phyloP scores from a whole-genome alignment of 768 basidiomycete genomes.

The Trametes gibbosa region DNA sequence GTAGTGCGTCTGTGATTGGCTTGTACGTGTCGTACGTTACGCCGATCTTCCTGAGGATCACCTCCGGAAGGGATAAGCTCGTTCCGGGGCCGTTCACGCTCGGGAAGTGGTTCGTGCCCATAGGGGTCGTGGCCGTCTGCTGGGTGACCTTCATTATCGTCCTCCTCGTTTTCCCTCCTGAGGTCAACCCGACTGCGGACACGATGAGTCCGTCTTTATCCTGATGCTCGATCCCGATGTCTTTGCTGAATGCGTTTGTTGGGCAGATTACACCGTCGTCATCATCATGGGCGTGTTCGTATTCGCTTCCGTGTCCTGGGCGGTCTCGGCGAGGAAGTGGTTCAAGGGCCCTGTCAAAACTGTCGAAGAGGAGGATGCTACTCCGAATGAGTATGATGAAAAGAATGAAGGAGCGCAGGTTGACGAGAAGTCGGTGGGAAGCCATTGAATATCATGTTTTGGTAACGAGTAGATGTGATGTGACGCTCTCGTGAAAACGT shows the following conservation, averaged over 20 bases:
- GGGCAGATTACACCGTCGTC: constrained; percentile 64
- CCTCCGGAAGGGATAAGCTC: constrained; percentile 58
- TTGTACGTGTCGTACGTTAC: constrained; percentile 65
- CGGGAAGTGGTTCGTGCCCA: constrained; percentile 57
- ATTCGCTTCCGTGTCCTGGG: constrained; percentile 63
- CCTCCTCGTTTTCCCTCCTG: constrained; percentile 56
- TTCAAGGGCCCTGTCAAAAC: constrained; percentile 65
- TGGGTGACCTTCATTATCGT: constrained; percentile 66
- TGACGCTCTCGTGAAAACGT: neutral
- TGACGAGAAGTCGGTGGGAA: constrained; percentile 3
- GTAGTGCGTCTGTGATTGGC: constrained; percentile 67
- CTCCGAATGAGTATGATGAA: constrained; percentile 5
- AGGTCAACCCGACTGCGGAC: constrained; percentile 36
- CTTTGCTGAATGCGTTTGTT: neutral
- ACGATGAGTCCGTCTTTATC: constrained; percentile 49
- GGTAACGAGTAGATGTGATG: neutral
- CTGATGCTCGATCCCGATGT: neutral
- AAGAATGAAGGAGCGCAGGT: constrained; percentile 5
- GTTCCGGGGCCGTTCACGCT: constrained; percentile 59
- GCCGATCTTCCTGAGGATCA: constrained; percentile 70
- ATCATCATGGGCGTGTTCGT: constrained; percentile 63
- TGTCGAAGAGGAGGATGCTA: constrained; percentile 5
- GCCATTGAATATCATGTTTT: neutral
- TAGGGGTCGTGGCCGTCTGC: constrained; percentile 58
- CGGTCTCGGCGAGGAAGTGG: constrained; percentile 66